These are phyloP conservation scores for Pseudisothecium myosuroides DNA, from an alignment of 225 moss, liverwort and hornwort genomes.

Conservation along the genomic window DNA sequence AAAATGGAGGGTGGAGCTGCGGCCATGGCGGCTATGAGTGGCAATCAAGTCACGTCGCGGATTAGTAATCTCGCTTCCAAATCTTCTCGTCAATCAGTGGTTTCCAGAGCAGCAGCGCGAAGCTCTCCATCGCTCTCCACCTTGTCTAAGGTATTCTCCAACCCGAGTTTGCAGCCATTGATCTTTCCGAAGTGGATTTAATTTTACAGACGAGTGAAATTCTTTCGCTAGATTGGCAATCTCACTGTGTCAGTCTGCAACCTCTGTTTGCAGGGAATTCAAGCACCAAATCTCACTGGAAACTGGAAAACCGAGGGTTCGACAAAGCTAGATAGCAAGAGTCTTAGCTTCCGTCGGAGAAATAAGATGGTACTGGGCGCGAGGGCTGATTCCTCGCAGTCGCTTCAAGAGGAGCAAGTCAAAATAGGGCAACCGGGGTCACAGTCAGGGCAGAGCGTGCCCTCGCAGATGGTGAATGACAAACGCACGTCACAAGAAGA, in stretches of 20 bases:
- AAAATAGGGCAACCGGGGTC: conserved; percentile 26
- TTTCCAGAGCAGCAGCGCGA: not conserved
- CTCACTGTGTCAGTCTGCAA: not conserved
- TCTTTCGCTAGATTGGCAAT: not conserved
- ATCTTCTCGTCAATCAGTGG: not conserved
- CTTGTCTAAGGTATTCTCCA: not conserved
- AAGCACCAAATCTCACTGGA: not conserved
- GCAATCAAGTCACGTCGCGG: not conserved
- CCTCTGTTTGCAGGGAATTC: conserved; percentile 3
- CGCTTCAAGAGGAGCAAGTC: conserved; percentile 35
- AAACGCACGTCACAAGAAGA: not conserved
- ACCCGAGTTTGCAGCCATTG: not conserved
- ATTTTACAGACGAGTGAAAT: not conserved
- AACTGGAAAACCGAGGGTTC: conserved; percentile 8
- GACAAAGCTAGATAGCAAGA: not conserved
- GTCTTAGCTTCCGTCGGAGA: not conserved
- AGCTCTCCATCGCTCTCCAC: not conserved
- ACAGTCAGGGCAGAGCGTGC: conserved; percentile 28
- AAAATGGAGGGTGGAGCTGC: conserved; percentile 2
- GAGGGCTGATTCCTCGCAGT: conserved; percentile 29
- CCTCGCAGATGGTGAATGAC: conserved; percentile 28
- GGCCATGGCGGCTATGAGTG: not conserved
- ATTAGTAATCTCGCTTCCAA: not conserved
- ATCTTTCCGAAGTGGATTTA: not conserved
- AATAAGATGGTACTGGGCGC: not conserved